Base-by-base conservation (phyloP, 2,329 filamentous ascomycete species). In the Fusarium hainanense region DNA sequence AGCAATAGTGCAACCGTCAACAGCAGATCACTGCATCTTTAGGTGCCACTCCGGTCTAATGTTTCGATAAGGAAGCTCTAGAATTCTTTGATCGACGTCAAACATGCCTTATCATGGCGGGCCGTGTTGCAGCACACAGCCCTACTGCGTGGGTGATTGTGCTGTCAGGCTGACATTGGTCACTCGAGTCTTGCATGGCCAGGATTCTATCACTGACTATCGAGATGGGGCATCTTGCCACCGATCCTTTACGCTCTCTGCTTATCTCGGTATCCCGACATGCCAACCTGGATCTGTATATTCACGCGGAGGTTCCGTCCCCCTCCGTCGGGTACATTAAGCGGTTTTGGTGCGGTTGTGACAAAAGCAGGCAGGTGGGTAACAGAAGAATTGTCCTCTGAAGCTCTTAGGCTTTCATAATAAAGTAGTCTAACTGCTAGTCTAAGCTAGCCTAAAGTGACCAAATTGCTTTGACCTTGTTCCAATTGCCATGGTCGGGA, bases 11-110 rank as follows among this genome's bases (percentile, higher is more conserved):
- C 42, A 49, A 66, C 54, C 20, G 42, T 51, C 52, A 27, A 58
- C 42, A 48, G 48, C 37, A 48, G 51, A 41, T 41, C 34, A 28
- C 37, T 42, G 28, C 44, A 63, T 30, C 8, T 11, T 20, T 13
- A 27, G 41, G 12, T 10, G 21, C 21, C 27, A 30, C 21, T 27
- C 34, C 42, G 47, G 37, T n/a, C n/a, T 21, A 25, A 20, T 43
- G 23, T 11, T 16, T 8, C 41, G 54, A 65, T 48, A 60, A 48
- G 46, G 14, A 28, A 27, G 34, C 46, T 59, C 54, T 65, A 65
- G 54, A 65, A 51, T 51, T 12, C 42, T 23, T 28, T 65, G 62
- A 64, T 64, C 60, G 32, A 47, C 62, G 23, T 37, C 7, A 11
- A 13, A 18, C 11, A 34, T 65, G 43, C 20, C 62, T 59, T 59